Evolutionary conservation across 1,284 basidiomycete genomes (phyloP).

Genomic region (Ceratobasidium sp.): DNA sequence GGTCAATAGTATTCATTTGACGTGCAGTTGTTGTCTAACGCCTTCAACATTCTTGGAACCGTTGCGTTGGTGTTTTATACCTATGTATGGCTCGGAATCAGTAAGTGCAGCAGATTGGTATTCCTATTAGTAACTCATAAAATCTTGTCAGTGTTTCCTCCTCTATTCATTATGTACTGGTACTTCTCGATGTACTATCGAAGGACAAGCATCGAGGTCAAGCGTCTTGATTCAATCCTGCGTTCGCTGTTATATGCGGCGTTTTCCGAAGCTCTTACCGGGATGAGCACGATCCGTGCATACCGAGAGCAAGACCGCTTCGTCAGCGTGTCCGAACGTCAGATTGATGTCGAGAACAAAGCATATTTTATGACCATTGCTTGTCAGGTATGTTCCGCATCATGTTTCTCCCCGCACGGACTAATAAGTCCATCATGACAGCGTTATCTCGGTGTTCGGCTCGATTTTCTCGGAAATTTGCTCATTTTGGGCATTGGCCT

Average conservation of each 20-base stretch:
- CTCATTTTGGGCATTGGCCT: slow-evolving; percentile 77
- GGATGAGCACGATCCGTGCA: slow-evolving; percentile 68
- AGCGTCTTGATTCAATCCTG: slow-evolving; percentile 73
- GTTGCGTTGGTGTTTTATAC: slow-evolving; percentile 67
- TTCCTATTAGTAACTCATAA: not conserved
- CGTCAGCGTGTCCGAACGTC: slow-evolving; percentile 48
- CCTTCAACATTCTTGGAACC: slow-evolving; percentile 61
- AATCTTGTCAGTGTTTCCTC: slow-evolving; percentile 56
- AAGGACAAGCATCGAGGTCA: slow-evolving; percentile 67
- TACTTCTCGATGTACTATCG: slow-evolving; percentile 61
- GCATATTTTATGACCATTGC: slow-evolving; percentile 81
- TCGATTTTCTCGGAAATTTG: slow-evolving; percentile 72
- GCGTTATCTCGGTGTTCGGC: slow-evolving; percentile 59
- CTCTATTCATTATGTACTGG: slow-evolving; percentile 42
- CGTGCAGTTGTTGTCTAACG: slow-evolving; percentile 57
- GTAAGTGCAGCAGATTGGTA: not conserved
- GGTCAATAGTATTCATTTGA: not conserved
- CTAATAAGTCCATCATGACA: not conserved
- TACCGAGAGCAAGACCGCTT: slow-evolving; percentile 56
- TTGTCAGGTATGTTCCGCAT: slow-evolving; percentile 67
- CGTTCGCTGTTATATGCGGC: slow-evolving; percentile 69
- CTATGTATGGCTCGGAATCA: slow-evolving; percentile 64
- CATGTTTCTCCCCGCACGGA: slow-evolving; percentile 46
- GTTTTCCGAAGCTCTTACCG: slow-evolving; percentile 66
- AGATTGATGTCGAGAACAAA: slow-evolving; percentile 73